Conservation (phyloP, 164 flowering plant genomes). For the Magnolia officinalis region DNA sequence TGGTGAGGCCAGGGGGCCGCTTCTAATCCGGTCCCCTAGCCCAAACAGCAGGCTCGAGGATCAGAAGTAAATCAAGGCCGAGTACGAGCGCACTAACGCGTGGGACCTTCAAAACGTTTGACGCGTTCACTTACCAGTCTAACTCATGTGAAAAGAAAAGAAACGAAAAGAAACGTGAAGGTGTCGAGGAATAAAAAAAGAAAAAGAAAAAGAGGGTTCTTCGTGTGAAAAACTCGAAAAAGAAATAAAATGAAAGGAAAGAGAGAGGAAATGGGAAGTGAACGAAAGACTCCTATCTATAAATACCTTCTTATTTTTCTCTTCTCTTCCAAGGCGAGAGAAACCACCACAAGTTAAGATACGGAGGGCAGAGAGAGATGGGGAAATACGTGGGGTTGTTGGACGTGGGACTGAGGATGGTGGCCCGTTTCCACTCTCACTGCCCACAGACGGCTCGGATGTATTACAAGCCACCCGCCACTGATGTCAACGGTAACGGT, state of each 20-base stretch:
- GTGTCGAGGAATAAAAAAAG: no score
- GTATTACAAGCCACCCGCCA: slow-evolving; percentile 9
- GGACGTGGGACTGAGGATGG: slow-evolving; percentile 3
- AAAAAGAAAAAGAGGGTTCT: no score
- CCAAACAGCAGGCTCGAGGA: no score
- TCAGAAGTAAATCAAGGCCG: no score
- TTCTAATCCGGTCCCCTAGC: no score
- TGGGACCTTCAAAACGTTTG: no score
- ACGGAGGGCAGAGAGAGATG: not conserved
- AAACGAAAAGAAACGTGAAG: no score
- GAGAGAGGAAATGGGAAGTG: not conserved
- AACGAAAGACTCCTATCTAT: not conserved
- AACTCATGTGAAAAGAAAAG: no score
- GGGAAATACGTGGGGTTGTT: slow-evolving; percentile 5
- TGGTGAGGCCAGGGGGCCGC: no score
- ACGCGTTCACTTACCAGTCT: no score
- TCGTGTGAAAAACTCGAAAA: no score
- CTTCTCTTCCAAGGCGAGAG: not conserved
- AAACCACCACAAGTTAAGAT: not conserved
- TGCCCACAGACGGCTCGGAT: slow-evolving; percentile 12
- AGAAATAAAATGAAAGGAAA: not conserved
- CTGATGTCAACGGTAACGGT: not conserved
- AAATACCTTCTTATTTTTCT: not conserved
- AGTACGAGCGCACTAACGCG: no score
- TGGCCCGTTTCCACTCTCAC: slow-evolving; percentile 11